Evolutionary conservation across 2,329 filamentous ascomycete genomes (phyloP).

Genomic region (Fusarium decemcellulare): DNA sequence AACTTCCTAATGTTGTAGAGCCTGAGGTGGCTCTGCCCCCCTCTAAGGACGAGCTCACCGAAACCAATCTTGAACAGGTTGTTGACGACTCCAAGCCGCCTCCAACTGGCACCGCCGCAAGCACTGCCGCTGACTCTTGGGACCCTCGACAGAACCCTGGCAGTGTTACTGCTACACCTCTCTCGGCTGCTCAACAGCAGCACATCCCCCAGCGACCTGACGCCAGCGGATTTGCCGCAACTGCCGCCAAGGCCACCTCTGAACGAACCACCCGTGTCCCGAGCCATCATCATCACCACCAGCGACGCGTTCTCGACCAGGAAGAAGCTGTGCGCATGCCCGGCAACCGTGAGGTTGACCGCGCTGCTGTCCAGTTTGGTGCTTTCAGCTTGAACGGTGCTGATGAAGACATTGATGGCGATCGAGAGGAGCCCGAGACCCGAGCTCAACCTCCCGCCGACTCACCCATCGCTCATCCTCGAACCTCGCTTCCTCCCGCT

Average conservation of each 20-base stretch:
- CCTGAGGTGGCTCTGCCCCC: constrained; percentile 69
- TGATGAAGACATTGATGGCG: constrained; percentile 92
- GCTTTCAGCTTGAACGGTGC: constrained; percentile 90
- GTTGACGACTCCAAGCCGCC: constrained; percentile 84
- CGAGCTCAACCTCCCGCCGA: constrained; percentile 93
- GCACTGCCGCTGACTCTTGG: constrained; percentile 89
- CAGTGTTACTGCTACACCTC: constrained; percentile 75
- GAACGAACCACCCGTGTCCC: constrained; percentile 76
- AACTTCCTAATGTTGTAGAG: constrained; percentile 49
- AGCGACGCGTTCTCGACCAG: constrained; percentile 91
- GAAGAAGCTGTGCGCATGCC: constrained; percentile 99
- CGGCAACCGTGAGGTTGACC: constrained; percentile 93
- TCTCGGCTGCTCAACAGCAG: constrained; percentile 75
- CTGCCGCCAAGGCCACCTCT: constrained; percentile 83
- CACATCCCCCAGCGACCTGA: constrained; percentile 67
- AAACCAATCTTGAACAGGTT: constrained; percentile 93
- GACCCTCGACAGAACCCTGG: constrained; percentile 75
- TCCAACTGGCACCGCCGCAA: constrained; percentile 86
- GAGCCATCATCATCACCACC: constrained; percentile 71
- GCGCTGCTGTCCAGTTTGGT: constrained; percentile 94
- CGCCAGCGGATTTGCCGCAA: constrained; percentile 81
- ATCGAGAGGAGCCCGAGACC: constrained; percentile 95
- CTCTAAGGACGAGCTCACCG: constrained; percentile 86
- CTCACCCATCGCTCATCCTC: constrained; percentile 87
- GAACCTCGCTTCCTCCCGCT: constrained; percentile 87